phyloP scores from a whole-genome alignment of 1,284 basidiomycete genomes.

The Trichosporon sp. region DNA sequence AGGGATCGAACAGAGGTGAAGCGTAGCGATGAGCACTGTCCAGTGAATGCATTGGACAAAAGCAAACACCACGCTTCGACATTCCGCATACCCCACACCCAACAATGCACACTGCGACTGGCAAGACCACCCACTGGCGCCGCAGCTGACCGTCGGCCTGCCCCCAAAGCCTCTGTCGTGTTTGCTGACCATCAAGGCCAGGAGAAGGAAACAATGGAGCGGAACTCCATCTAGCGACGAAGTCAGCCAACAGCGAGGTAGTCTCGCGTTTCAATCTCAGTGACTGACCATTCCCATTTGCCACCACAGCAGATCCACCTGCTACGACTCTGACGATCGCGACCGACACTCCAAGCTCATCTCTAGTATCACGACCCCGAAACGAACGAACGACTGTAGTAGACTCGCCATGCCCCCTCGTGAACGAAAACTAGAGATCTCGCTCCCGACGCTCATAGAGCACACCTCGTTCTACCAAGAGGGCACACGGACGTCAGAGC shows the following conservation, averaged over 20 bases:
- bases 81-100: neutral
- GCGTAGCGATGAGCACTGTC: neutral
- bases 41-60: neutral
- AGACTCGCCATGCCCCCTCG: neutral
- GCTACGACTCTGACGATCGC: neutral
- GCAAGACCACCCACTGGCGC: neutral
- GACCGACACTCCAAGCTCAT: no score
- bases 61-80: neutral
- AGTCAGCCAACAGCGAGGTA: neutral
- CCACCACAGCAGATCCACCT: neutral
- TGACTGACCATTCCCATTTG: neutral
- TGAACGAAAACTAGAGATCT: neutral
- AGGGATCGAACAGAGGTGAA: neutral
- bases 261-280: neutral
- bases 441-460: slow-evolving; percentile 10
- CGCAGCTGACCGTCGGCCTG: neutral
- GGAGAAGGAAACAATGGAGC: neutral
- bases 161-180: neutral
- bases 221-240: no score
- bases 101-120: neutral
- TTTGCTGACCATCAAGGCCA: neutral
- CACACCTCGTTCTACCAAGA: slow-evolving; percentile 15
- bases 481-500: neutral
- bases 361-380: neutral
- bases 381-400: neutral